A percentile compares a stretch with the other conserved stretches of the same genome.
phyloP scores from a whole-genome alignment of 1,284 basidiomycete genomes.

The Tilletia caries region DNA sequence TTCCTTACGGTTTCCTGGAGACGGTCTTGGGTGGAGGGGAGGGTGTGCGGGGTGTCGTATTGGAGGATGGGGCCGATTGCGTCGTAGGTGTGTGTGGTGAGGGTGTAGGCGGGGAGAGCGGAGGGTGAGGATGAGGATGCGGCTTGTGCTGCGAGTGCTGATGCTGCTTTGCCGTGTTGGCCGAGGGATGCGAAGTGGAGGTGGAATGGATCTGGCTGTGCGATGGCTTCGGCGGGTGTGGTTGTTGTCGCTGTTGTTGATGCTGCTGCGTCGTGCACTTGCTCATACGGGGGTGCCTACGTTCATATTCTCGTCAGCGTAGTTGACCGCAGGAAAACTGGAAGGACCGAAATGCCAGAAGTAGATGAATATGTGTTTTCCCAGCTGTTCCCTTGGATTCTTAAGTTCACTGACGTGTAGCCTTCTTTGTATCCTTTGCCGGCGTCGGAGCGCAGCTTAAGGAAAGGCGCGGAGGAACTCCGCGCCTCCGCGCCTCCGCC shows the following conservation, averaged over 20 bases:
- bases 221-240: no score
- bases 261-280: no score
- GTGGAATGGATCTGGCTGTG: conserved; percentile 9
- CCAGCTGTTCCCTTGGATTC: no score
- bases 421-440: conserved; percentile 63
- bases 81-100: not conserved
- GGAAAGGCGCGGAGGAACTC: no score
- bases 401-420: conserved; percentile 66
- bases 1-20: not conserved
- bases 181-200: conserved; percentile 4
- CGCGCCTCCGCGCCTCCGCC: no score
- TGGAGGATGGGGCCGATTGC: not conserved
- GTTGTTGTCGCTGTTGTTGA: not conserved
- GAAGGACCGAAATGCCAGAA: conserved; percentile 12
- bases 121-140: not conserved
- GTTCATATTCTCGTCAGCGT: conserved; percentile 94
- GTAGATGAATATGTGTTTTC: no score
- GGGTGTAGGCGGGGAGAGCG: not conserved
- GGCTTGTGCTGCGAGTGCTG: not conserved
- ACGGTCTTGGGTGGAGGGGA: not conserved
- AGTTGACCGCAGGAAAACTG: conserved; percentile 94
- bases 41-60: not conserved
- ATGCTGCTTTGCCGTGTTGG: not conserved
- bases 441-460: conserved; percentile 89
- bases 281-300: conserved; percentile 89